Base-by-base conservation (phyloP, 352 stramenopile genomes). In the Blastocystis sp. region DNA sequence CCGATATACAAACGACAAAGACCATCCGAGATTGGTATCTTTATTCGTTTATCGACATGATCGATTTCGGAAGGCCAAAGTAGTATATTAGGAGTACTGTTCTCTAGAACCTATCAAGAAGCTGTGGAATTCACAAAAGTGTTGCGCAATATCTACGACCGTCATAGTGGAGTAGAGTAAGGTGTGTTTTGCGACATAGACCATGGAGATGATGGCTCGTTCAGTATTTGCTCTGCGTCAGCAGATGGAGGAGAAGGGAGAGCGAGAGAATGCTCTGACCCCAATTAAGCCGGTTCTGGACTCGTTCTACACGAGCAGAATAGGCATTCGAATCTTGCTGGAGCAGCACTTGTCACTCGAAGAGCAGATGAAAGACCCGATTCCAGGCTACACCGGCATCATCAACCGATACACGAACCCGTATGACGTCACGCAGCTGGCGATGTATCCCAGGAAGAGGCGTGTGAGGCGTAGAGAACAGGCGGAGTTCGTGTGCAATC, bases 311-410 rank as follows among this genome's bases (percentile, higher is more conserved):
- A 98, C 99, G 92, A 98, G 94, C 26, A 93, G 98, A 45, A 99
- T 99, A 90, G 98, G 97, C 56, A 99, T 99, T 90, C 96, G 98
- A 5, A 98, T 99, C 90, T 93, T 99, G 87, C 99, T 99, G 93
- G 70, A 78, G 20, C 97, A 99, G 92, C 98, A 99, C 92, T 93
- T 99, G 85, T 96, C 96, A 13, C 92, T 99, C 13, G 95, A 98
- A 87, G 73, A 92, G 24, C 66, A 89, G 53, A 89, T 89, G 66
- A 62, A 65, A 76, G 41, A 89, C 18, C 66, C 63, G 20, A 62
- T 64, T 47, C 73, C 79, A 7, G 90, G 91, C 62, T 92, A 91
- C 63, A 90, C 91, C 6, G 91, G 91, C 34, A 91, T 90, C 41
- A 91, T 91, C 63, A 82, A 91, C 20, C 81, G 30, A 8, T 20